A percentile compares a stretch with the other conserved stretches of the same genome.
Conservation (phyloP, 192 early-diverging fungal species). For the Physocladia obscura region DNA sequence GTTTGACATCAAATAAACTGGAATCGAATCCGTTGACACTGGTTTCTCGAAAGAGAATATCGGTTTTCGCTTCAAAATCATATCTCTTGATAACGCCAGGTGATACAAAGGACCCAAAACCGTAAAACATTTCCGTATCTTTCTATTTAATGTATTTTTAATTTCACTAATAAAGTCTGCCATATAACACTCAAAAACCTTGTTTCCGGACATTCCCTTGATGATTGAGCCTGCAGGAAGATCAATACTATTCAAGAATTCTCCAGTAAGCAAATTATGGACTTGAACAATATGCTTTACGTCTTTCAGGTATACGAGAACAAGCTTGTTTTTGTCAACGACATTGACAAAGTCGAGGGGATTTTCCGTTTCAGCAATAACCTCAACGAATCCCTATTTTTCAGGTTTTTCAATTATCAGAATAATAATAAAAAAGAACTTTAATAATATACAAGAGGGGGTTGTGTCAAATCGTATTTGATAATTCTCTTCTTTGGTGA, state of each 20-base stretch:
- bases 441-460: constrained; percentile 6
- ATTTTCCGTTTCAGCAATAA: constrained; percentile 58
- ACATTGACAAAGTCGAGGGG: constrained; percentile 43
- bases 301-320: constrained; percentile 63
- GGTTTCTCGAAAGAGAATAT: constrained; percentile 45
- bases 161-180: too few species aligned
- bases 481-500: constrained; percentile 63
- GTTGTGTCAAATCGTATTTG: constrained; percentile 57
- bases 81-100: constrained; percentile 57
- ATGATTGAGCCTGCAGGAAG: constrained; percentile 52
- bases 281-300: constrained; percentile 55
- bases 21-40: constrained; percentile 49
- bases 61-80: constrained; percentile 46
- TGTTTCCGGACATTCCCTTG: constrained; percentile 31
- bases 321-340: constrained; percentile 55
- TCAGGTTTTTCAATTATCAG: not conserved
- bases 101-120: constrained; percentile 53
- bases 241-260: constrained; percentile 42
- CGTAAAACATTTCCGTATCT: constrained; percentile 58
- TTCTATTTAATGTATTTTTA: constrained; percentile 25
- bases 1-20: constrained; percentile 55
- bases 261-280: constrained; percentile 46
- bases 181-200: too few species aligned
- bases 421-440: not conserved
- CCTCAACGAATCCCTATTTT: constrained; percentile 50